phyloP scores from a whole-genome alignment of 306 rosid genomes.

The Senna tora region DNA sequence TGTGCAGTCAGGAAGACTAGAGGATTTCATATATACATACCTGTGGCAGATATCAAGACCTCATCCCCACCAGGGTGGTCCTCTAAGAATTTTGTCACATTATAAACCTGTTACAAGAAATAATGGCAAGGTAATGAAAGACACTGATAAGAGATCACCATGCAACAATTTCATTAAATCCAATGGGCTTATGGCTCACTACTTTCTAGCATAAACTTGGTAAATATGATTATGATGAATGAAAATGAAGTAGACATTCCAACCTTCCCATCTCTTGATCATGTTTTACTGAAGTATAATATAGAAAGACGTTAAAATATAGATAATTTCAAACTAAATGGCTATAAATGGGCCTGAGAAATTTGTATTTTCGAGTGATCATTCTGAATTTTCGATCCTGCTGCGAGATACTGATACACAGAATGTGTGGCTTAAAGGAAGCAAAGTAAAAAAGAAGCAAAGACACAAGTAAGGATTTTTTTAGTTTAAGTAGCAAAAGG shows the following conservation, averaged over 20 bases:
- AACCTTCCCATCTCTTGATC: neutral
- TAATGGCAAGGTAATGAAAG: neutral
- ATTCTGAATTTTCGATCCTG: too few relatives aligned
- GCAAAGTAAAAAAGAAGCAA: too few relatives aligned
- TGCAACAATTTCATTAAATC: constrained; percentile 4
- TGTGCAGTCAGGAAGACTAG: neutral
- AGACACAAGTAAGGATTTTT: too few relatives aligned
- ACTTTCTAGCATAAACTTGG: constrained; percentile 4
- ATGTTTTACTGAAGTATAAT: neutral
- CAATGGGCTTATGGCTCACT: neutral
- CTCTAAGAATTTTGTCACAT: constrained; percentile 91
- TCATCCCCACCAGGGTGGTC: constrained; percentile 99
- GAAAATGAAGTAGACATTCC: neutral
- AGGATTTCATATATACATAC: constrained; percentile 46
- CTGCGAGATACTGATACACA: too few relatives aligned
- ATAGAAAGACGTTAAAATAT: neutral
- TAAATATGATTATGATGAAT: constrained; percentile 2
- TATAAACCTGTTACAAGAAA: constrained; percentile 63
- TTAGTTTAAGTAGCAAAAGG: too few relatives aligned
- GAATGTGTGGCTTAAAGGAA: too few relatives aligned
- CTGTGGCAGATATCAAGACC: constrained; percentile 72
- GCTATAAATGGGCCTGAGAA: too few relatives aligned
- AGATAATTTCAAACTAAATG: too few relatives aligned
- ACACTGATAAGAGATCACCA: neutral
- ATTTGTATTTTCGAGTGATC: too few relatives aligned